phyloP scores from a whole-genome alignment of 805 yeast genomes.

The Metschnikowia gelsemii region DNA sequence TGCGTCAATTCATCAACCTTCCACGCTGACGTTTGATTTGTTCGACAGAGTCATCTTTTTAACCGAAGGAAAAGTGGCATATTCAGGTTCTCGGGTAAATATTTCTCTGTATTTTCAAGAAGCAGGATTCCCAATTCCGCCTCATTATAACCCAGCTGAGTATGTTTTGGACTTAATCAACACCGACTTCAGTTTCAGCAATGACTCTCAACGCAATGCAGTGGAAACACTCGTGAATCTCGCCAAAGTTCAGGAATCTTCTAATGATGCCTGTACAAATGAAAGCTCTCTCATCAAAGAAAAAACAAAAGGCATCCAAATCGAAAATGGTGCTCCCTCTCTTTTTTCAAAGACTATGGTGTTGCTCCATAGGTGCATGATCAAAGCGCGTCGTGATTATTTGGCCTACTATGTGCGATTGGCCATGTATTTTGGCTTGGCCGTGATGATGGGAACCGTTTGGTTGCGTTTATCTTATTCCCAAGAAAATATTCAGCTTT shows the following conservation, averaged over 20 bases:
- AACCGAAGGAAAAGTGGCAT: slow-evolving; percentile 55
- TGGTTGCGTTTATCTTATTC: slow-evolving; percentile 29
- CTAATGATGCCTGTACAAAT: background rate
- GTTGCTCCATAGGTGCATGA: slow-evolving; percentile 26
- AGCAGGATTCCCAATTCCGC: slow-evolving; percentile 22
- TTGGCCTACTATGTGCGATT: slow-evolving; percentile 39
- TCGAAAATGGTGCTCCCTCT: slow-evolving; percentile 1
- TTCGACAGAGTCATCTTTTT: slow-evolving; percentile 68
- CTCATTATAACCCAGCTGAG: slow-evolving; percentile 28
- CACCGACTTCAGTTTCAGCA: slow-evolving; percentile 24
- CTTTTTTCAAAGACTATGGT: slow-evolving; percentile 16
- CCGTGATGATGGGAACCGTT: slow-evolving; percentile 43
- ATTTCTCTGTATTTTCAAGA: slow-evolving; percentile 48
- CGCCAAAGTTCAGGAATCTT: background rate
- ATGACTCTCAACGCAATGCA: background rate
- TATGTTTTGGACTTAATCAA: slow-evolving; percentile 30
- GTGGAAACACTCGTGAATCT: slow-evolving; percentile 7
- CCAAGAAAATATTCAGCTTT: slow-evolving; percentile 28
- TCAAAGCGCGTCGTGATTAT: slow-evolving; percentile 36
- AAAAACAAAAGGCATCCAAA: background rate
- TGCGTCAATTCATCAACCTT: slow-evolving; percentile 79
- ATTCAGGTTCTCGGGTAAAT: slow-evolving; percentile 46
- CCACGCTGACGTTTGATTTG: slow-evolving; percentile 68
- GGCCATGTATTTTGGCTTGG: slow-evolving; percentile 40
- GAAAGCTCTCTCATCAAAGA: background rate